phyloP scores from a whole-genome alignment of 495 filamentous ascomycete genomes.

The Penicillium angulare region DNA sequence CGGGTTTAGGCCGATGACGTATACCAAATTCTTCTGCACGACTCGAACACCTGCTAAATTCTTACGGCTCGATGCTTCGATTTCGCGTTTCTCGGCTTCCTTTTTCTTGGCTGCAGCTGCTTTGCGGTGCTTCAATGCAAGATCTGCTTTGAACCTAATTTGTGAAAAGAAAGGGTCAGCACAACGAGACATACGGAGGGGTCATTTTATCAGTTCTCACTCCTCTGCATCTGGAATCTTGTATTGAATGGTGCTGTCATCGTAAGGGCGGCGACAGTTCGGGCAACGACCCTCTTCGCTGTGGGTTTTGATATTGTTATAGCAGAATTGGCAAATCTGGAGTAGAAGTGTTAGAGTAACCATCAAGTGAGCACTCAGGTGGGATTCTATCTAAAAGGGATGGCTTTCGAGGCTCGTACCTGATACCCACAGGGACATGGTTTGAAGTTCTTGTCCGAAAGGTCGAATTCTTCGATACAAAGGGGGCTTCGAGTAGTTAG shows the following conservation, averaged over 20 bases:
- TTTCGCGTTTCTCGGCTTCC: conserved; percentile 92
- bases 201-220: too few relatives aligned
- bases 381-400: conserved; percentile 1
- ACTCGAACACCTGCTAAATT: conserved; percentile 93
- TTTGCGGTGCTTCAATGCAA: conserved; percentile 86
- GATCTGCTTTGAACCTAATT: conserved; percentile 74
- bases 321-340: conserved; percentile 99
- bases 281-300: conserved; percentile 96
- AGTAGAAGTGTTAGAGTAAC: conserved; percentile 2
- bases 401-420: conserved; percentile 50
- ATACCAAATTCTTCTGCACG: conserved; percentile 97
- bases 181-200: too few relatives aligned
- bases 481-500: conserved; percentile 64
- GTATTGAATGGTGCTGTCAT: conserved; percentile 94
- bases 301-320: conserved; percentile 90
- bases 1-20: conserved; percentile 91
- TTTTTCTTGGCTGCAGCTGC: conserved; percentile 89
- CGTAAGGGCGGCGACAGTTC: conserved; percentile 90
- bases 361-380: neutral
- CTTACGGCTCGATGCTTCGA: conserved; percentile 90
- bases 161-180: neutral
- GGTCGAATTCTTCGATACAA: conserved; percentile 98
- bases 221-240: conserved; percentile 92
- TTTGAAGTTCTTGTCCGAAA: conserved; percentile 94
- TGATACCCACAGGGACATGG: conserved; percentile 98